phyloP scores from a whole-genome alignment of 805 yeast genomes.

The Saccharomycopsis selenospora region DNA sequence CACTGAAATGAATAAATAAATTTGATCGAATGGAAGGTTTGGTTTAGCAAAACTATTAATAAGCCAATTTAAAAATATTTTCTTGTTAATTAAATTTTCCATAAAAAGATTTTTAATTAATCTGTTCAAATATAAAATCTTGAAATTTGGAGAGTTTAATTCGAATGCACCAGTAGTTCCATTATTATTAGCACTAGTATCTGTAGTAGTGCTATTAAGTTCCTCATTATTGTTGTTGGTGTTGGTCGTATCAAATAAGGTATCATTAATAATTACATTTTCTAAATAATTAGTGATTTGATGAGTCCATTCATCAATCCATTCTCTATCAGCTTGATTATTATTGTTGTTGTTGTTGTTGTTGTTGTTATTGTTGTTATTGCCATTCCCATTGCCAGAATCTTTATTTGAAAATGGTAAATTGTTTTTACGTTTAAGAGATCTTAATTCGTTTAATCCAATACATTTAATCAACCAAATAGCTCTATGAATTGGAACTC shows the following conservation, averaged over 20 bases:
- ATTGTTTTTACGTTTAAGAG: slow-evolving; percentile 40
- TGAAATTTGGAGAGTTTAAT: slow-evolving; percentile 36
- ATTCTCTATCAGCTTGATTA: slow-evolving; percentile 36
- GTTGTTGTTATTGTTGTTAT: slow-evolving; percentile 14
- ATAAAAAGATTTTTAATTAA: slow-evolving; percentile 59
- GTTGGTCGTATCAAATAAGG: not conserved
- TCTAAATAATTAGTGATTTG: slow-evolving; percentile 54
- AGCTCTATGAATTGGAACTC: slow-evolving; percentile 74
- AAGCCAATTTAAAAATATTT: slow-evolving; percentile 55
- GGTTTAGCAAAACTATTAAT: slow-evolving; percentile 31
- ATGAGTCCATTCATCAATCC: slow-evolving; percentile 88
- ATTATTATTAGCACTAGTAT: slow-evolving; percentile 25
- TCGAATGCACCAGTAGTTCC: slow-evolving; percentile 20
- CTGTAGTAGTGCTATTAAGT: slow-evolving; percentile 16
- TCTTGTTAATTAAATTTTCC: slow-evolving; percentile 59
- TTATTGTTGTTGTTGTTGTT: slow-evolving; percentile 2
- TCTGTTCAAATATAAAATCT: slow-evolving; percentile 52
- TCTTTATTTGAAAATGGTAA: slow-evolving; percentile 6
- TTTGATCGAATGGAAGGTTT: not conserved
- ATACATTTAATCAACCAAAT: slow-evolving; percentile 89
- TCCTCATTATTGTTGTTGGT: not conserved
- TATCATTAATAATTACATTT: slow-evolving; percentile 15
- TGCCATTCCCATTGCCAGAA: slow-evolving; percentile 9
- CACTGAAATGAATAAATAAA: not conserved
- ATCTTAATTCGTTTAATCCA: slow-evolving; percentile 66